Conservation (phyloP, 805 yeast genomes). For the Hermanozyma aechmeae region DNA sequence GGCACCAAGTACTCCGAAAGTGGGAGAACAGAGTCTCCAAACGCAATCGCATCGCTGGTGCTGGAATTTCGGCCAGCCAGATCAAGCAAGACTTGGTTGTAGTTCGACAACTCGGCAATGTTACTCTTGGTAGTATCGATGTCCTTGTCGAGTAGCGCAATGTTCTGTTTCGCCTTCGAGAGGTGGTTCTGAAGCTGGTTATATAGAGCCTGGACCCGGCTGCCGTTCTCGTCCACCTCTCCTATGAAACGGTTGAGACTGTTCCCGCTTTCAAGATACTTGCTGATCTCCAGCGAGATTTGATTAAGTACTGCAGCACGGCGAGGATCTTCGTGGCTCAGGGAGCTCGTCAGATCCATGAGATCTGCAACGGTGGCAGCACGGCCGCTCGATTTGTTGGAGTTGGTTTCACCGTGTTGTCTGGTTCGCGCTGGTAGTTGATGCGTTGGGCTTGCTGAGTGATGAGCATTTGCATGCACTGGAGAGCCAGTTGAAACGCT, state of each 20-base stretch:
- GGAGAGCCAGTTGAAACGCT: too few relatives aligned
- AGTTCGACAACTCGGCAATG: too few relatives aligned
- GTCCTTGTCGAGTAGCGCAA: slow-evolving; percentile 21
- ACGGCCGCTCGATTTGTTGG: neutral
- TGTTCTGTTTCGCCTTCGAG: slow-evolving; percentile 27
- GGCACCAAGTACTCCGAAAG: too few relatives aligned
- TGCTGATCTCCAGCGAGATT: slow-evolving; percentile 9
- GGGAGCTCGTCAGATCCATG: slow-evolving; percentile 9
- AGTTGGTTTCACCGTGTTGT: neutral
- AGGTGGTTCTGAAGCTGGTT: slow-evolving; percentile 25
- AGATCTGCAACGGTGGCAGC: slow-evolving; percentile 8
- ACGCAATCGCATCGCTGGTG: too few relatives aligned
- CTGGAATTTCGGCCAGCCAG: too few relatives aligned
- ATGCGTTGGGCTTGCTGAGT: too few relatives aligned
- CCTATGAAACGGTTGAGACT: slow-evolving; percentile 8
- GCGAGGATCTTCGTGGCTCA: slow-evolving; percentile 1
- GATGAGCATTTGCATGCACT: too few relatives aligned
- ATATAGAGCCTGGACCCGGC: slow-evolving; percentile 19
- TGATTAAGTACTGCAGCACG: slow-evolving; percentile 3
- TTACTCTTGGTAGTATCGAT: too few relatives aligned
- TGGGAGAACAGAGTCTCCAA: too few relatives aligned
- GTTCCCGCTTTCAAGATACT: slow-evolving; percentile 3
- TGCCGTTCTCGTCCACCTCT: slow-evolving; percentile 2
- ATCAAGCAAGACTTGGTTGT: too few relatives aligned
- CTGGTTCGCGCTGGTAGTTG: neutral